Conservation (phyloP, 2,329 filamentous ascomycete genomes). For the Talaromyces piceae region DNA sequence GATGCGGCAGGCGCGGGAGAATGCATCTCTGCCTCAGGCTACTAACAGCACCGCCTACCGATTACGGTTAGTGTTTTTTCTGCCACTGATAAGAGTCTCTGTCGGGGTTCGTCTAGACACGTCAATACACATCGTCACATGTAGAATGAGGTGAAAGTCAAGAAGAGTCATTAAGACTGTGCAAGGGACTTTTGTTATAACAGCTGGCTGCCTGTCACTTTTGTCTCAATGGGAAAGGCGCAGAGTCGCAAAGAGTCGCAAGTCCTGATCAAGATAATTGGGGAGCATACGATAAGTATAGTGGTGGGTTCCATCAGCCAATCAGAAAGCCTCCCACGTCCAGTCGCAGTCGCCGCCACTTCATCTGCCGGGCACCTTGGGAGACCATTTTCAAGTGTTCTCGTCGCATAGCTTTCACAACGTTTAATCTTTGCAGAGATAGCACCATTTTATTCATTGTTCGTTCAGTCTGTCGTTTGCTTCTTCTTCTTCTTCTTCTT, state of each 20-base stretch:
- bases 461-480: neutral
- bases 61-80: neutral
- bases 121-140: too few relatives aligned
- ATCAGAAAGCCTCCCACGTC: neutral
- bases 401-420: neutral
- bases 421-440: neutral
- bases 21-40: constrained; percentile 1
- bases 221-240: too few relatives aligned
- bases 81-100: too few relatives aligned
- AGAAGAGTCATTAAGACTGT: too few relatives aligned
- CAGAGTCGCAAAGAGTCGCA: too few relatives aligned
- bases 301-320: neutral
- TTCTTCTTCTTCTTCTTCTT: neutral
- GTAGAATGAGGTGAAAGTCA: too few relatives aligned
- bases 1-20: neutral
- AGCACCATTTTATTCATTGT: too few relatives aligned
- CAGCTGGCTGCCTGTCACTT: too few relatives aligned
- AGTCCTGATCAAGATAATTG: too few relatives aligned
- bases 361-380: neutral
- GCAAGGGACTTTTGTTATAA: too few relatives aligned
- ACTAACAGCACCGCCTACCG: neutral
- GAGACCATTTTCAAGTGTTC: neutral
- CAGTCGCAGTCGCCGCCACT: neutral
- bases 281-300: neutral
- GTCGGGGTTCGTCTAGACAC: too few relatives aligned